A percentile compares a stretch with the other conserved stretches of the same genome.
Evolutionary conservation across 306 rosid genomes (phyloP).

Genomic region (Dryas drummondii): DNA sequence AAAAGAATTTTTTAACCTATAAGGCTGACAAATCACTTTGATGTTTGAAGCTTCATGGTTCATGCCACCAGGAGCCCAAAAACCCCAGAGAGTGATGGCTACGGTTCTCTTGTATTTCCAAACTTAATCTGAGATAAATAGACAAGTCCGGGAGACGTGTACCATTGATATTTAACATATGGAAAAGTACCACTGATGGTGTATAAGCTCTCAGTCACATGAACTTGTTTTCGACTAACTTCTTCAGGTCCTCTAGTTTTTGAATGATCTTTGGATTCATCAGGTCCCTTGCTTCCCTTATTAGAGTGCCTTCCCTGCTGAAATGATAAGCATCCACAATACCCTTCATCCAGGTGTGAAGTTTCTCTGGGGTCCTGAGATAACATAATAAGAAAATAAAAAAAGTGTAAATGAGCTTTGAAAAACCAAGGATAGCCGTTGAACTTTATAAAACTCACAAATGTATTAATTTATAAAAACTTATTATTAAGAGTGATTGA

Average conservation of each 20-base stretch:
- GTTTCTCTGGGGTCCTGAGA: slow-evolving; percentile 79
- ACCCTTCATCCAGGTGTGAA: slow-evolving; percentile 64
- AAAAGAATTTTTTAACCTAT: background rate
- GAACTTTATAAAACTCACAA: background rate
- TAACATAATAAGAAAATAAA: slow-evolving; percentile 11
- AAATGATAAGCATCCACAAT: slow-evolving; percentile 77
- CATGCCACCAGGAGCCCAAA: background rate
- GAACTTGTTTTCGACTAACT: slow-evolving; percentile 63
- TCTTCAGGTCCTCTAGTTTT: slow-evolving; percentile 69
- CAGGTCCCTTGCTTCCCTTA: slow-evolving; percentile 87
- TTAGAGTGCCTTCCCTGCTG: slow-evolving; percentile 75
- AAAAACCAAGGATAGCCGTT: background rate
- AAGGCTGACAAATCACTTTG: background rate
- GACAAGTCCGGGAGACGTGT: background rate
- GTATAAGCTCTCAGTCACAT: slow-evolving; percentile 35
- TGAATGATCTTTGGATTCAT: slow-evolving; percentile 74
- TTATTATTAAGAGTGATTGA: background rate
- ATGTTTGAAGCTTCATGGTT: background rate
- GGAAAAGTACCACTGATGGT: background rate
- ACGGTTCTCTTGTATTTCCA: background rate
- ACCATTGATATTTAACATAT: background rate
- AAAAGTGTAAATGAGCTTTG: background rate
- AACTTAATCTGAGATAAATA: background rate
- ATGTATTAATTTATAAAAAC: background rate
- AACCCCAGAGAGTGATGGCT: background rate